Evolutionary conservation across 495 filamentous ascomycete genomes (phyloP).

Genomic region (Aspergillus leporis): DNA sequence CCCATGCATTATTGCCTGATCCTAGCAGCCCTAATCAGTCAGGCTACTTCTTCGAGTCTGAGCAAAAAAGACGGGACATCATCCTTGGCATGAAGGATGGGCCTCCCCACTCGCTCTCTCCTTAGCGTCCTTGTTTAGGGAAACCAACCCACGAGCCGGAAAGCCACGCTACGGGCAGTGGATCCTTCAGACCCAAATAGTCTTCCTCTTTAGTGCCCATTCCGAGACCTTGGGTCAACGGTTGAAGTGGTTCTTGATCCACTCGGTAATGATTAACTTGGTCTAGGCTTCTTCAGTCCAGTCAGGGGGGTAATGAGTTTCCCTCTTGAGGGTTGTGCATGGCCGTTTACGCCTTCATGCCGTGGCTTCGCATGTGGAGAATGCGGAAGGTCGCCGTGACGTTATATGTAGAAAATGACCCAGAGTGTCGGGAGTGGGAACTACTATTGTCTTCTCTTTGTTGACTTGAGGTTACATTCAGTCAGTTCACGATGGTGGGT

Average conservation of each 20-base stretch:
- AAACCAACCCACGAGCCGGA: neutral
- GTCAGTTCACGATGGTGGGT: neutral
- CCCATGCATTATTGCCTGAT: neutral
- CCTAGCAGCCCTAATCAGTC: neutral
- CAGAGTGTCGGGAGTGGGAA: neutral
- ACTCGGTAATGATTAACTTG: neutral
- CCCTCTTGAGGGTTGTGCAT: constrained; percentile 1
- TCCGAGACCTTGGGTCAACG: constrained; percentile 2
- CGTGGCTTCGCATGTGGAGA: neutral
- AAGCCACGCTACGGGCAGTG: constrained; percentile 1
- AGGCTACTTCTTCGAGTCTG: neutral
- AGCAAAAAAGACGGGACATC: neutral
- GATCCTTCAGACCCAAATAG: neutral
- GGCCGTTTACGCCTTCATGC: neutral
- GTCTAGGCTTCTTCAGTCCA: neutral
- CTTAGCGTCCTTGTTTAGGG: neutral
- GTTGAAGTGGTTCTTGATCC: neutral
- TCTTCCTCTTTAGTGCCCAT: neutral
- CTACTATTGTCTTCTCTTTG: neutral
- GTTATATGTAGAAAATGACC: neutral
- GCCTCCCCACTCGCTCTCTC: neutral
- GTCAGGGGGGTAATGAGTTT: neutral
- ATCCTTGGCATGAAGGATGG: neutral
- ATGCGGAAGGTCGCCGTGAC: neutral
- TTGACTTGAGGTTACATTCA: neutral